Evolutionary conservation across 1,284 basidiomycete genomes (phyloP), one percentile per base, ranked within the genome.

Genomic region (Ganoderma leucocontextum): DNA sequence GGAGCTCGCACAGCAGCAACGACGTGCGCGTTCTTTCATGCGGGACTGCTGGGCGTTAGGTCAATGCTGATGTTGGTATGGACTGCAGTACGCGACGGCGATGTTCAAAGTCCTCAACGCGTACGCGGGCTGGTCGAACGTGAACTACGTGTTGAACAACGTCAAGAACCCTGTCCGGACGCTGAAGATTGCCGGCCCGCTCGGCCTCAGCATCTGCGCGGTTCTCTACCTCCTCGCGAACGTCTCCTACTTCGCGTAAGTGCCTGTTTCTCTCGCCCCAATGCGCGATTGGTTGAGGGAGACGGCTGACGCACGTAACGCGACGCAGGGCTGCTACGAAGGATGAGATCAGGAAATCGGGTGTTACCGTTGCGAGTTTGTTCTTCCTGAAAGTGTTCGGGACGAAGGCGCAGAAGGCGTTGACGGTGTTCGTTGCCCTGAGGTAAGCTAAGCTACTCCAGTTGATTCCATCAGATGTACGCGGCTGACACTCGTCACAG

Each of bases 321-420:
- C 22, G 22, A 36, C 29, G 15, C 63, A 76, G 76, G 0, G 91
- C 87, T 4, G 87, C 91, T 4, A 87, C 88, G 6, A 92, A 91
- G 75, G 79, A 81, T 4, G 90, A 92, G 72, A 91, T 93, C 58
- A 72, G 87, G 17, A 80, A 80, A 17, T 87, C 87, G 36, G 84
- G 87, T 4, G 82, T 85, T 47, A 88, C 90, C 35, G 85, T 91
- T 42, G 91, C 90, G 8, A 88, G 90, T 0, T 75, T 91, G 49
- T 92, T 91, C 79, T 92, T 93, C 77, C 81, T 87, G 42, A 91
- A 92, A 72, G 77, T 93, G 1, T 92, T 87, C 75, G 91, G 91
- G 0, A 78, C 83, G 6, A 76, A 81, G 7, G 86, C 87, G 3
- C 89, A 91, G 74, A 84, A 83, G 76, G 90, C 89, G 15, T 79